These are phyloP conservation scores for Miscanthus lutarioriparius DNA, from an alignment of 176 grass and related monocot species.

Conservation along the genomic window DNA sequence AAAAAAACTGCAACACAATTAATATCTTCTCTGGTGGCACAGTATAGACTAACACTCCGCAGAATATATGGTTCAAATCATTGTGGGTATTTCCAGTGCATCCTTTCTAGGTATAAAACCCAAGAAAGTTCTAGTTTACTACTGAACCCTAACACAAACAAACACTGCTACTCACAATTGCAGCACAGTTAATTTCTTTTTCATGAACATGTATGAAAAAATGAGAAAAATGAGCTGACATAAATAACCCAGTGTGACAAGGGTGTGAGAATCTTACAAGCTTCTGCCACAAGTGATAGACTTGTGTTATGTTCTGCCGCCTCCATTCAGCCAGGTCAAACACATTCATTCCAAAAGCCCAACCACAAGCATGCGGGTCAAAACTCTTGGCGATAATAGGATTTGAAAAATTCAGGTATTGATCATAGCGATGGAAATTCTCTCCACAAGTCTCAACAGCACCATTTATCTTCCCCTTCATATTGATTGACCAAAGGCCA, in stretches of 20 bases:
- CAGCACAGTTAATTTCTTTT: neutral
- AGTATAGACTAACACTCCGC: neutral
- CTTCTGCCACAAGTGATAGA: constrained; percentile 79
- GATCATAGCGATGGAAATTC: constrained; percentile 74
- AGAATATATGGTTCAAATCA: constrained; percentile 11
- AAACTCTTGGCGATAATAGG: constrained; percentile 80
- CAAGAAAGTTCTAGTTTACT: constrained; percentile 4
- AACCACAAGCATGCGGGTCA: constrained; percentile 61
- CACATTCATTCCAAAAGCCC: constrained; percentile 97
- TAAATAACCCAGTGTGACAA: constrained; percentile 22
- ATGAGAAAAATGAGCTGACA: neutral
- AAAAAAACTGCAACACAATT: neutral
- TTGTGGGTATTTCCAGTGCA: neutral
- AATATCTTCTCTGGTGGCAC: neutral
- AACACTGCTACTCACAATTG: neutral
- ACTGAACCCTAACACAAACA: neutral
- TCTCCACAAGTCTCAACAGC: constrained; percentile 86
- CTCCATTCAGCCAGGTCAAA: constrained; percentile 93
- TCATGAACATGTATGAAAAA: neutral
- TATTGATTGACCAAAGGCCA: constrained; percentile 79
- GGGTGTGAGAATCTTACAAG: constrained; percentile 50
- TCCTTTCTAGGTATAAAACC: neutral
- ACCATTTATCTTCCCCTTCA: constrained; percentile 82
- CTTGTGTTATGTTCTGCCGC: constrained; percentile 68
- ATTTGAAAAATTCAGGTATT: constrained; percentile 93